Percentiles rank a stretch among this genome's conserved stretches.
These are phyloP conservation scores for Papiliotrema terrestris DNA, from an alignment of 1,284 basidiomycete genomes.

Conservation along the genomic window DNA sequence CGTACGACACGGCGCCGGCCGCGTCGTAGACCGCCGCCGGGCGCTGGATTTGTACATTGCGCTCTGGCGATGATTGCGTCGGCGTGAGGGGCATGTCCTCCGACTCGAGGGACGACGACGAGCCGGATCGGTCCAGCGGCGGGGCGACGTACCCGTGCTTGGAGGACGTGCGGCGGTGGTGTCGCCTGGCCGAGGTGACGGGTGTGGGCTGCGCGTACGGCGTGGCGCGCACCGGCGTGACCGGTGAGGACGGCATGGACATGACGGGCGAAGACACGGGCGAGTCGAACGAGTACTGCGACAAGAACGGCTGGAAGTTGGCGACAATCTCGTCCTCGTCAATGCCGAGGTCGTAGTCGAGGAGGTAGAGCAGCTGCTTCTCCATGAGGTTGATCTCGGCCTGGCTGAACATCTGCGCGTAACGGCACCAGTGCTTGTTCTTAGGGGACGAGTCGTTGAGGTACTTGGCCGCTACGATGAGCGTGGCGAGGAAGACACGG, in stretches of 20 bases:
- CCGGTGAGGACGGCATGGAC: constrained; percentile 29
- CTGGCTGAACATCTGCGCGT: constrained; percentile 66
- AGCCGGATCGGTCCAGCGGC: constrained; percentile 47
- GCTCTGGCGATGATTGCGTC: constrained; percentile 17
- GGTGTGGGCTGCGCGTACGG: constrained; percentile 6
- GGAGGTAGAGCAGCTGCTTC: constrained; percentile 81
- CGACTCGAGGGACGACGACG: constrained; percentile 47
- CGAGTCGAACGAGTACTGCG: constrained; percentile 38
- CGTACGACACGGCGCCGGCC: constrained; percentile 9
- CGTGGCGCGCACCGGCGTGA: constrained; percentile 28
- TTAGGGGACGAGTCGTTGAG: constrained; percentile 94
- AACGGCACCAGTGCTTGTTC: constrained; percentile 84
- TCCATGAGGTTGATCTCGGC: constrained; percentile 89
- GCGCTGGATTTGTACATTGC: constrained; percentile 11
- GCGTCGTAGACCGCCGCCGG: constrained; percentile 29
- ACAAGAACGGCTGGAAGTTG: constrained; percentile 40
- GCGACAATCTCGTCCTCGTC: constrained; percentile 68
- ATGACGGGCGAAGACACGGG: constrained; percentile 27
- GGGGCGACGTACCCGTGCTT: constrained; percentile 30
- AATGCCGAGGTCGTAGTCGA: constrained; percentile 86
- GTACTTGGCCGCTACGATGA: constrained; percentile 96
- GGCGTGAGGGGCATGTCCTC: constrained; percentile 40
- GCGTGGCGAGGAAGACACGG: constrained; percentile 89
- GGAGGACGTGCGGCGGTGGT: constrained; percentile 27
- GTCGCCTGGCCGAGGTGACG: constrained; percentile 5